phyloP scores from a whole-genome alignment of 2,329 filamentous ascomycete genomes.

The Hortaea werneckii region DNA sequence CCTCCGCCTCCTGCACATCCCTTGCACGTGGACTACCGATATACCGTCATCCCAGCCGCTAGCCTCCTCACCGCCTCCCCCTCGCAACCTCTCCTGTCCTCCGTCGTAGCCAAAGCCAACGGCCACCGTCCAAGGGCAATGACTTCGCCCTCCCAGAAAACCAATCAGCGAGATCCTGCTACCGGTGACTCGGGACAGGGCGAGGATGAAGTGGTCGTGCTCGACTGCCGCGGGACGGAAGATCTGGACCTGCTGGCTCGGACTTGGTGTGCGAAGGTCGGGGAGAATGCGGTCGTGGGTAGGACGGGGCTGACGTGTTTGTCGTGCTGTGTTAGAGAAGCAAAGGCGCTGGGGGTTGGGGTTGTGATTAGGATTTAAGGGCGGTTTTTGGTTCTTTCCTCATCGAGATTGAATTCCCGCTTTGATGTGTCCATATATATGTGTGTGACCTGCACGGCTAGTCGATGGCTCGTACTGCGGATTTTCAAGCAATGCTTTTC shows the following conservation, averaged over 20 bases:
- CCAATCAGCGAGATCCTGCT: not conserved
- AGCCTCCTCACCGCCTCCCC: slow-evolving; percentile 8
- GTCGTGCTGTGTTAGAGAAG: slow-evolving; percentile 65
- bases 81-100: not conserved
- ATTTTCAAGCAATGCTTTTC: too few relatives aligned
- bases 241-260: slow-evolving; percentile 61
- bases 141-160: slow-evolving; percentile 1
- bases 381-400: not conserved
- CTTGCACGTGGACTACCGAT: slow-evolving; percentile 30
- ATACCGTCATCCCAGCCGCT: slow-evolving; percentile 26
- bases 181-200: not conserved
- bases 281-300: slow-evolving; percentile 64
- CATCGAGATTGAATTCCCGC: too few relatives aligned
- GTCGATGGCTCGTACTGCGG: too few relatives aligned
- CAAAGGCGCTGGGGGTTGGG: slow-evolving; percentile 58
- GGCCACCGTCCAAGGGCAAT: slow-evolving; percentile 4
- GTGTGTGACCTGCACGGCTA: too few relatives aligned
- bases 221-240: slow-evolving; percentile 47
- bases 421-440: too few relatives aligned
- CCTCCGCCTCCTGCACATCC: slow-evolving; percentile 26
- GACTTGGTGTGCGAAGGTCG: slow-evolving; percentile 62
- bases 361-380: slow-evolving; percentile 44
- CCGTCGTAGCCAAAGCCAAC: not conserved
- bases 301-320: slow-evolving; percentile 58
- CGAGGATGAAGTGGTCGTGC: slow-evolving; percentile 28